Evolutionary conservation across 441 rosid species (phyloP).

Genomic region (Mallotus japonicus): DNA sequence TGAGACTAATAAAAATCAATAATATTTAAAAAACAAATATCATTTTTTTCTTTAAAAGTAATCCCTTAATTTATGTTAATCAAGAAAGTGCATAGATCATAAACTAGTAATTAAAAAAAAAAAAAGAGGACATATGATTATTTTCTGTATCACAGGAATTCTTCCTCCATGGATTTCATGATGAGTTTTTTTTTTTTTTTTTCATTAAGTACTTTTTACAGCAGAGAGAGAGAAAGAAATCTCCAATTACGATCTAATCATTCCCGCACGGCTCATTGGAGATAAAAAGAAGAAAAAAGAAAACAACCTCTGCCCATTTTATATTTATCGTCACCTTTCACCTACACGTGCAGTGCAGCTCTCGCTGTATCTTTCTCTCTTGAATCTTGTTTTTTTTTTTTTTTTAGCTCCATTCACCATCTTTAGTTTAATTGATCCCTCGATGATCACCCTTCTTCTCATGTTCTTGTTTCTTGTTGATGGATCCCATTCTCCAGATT

Average conservation of each 20-base stretch:
- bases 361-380: background rate
- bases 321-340: constrained; percentile 27
- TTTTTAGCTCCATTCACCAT: background rate
- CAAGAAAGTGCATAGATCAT: background rate
- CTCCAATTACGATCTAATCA: constrained; percentile 44
- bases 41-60: background rate
- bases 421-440: background rate
- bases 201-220: constrained; percentile 21
- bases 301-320: background rate
- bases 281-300: background rate
- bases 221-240: constrained; percentile 4
- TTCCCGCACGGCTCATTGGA: constrained; percentile 35
- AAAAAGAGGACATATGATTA: constrained; percentile 16
- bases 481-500: constrained; percentile 9
- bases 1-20: too few relatives aligned
- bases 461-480: background rate
- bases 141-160: constrained; percentile 30
- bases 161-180: constrained; percentile 20
- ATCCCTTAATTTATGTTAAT: constrained; percentile 3
- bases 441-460: background rate
- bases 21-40: too few relatives aligned
- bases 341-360: constrained; percentile 24
- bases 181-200: background rate
- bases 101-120: background rate
- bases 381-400: background rate